Evolutionary conservation across 306 rosid genomes (phyloP), one percentile per base, ranked within the genome.

Genomic region (Hippophae tibetana): DNA sequence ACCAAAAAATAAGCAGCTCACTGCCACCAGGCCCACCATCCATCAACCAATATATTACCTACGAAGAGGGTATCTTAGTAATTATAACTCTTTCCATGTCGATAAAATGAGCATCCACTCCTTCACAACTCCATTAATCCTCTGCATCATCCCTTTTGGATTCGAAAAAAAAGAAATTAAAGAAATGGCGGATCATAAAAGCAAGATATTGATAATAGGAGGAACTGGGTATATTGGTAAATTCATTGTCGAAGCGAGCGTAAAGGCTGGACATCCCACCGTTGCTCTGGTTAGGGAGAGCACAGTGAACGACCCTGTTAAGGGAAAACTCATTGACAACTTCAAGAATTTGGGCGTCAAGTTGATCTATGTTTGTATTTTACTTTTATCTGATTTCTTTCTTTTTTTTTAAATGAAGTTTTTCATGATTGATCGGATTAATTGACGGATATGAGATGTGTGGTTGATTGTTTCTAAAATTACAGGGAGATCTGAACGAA

Each of bases 211-310:
- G 62, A 61, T 69, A 6, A 50, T 69, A 8, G 68, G 68, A 48
- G 74, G 57, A 7, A 69, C 74, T 3, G 74, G 74, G 31, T 62
- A 69, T 53, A 10, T 69, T 3, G 74, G 74, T 3, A 42, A 63
- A 42, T 48, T 41, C 53, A 47, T 69, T 18, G 74, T 69, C 5
- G 42, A 42, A 54, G 63, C 45, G 3, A 69, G 74, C 41, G 63
- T 42, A 3, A 57, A 56, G 14, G 52, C 62, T 4, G 58, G 68
- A 6, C 62, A 62, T 52, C 68, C 68, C 2, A 61, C 74, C 42
- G 62, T 46, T 63, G 74, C 62, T 8, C 65, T 69, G 13, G 68
- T 57, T 46, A 47, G 74, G 62, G 58, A 56, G 42, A 41, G 23
- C 45, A 54, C 74, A 11, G 45, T 38, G 26, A 61, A 62, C 23